phyloP scores from a whole-genome alignment of 768 basidiomycete genomes.

The Clavaria fumosa region DNA sequence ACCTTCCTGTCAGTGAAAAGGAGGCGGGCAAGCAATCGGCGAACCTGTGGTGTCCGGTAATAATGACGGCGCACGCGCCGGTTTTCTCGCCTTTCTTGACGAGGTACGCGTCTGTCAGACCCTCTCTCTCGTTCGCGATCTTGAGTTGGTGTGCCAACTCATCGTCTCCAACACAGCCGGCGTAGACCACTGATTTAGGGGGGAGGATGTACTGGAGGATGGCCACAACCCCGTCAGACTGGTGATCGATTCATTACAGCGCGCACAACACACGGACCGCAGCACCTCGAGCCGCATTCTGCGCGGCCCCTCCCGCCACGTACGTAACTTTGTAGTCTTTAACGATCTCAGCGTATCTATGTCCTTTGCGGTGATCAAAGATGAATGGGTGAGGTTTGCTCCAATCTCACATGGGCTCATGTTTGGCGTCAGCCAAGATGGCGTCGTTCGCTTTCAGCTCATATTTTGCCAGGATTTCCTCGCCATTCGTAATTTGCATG shows the following conservation, averaged over 20 bases:
- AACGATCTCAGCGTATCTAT: conserved; percentile 80
- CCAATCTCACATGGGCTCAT: conserved; percentile 58
- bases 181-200: conserved; percentile 75
- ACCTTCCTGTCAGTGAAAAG: no score
- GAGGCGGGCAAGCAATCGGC: no score
- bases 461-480: conserved; percentile 79
- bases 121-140: conserved; percentile 83
- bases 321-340: conserved; percentile 65
- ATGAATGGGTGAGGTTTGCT: conserved; percentile 3
- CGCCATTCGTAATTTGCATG: conserved; percentile 82
- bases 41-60: conserved; percentile 86
- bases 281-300: conserved; percentile 92
- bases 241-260: not conserved
- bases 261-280: conserved; percentile 47
- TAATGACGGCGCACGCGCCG: conserved; percentile 90
- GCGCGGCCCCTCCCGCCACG: conserved; percentile 93
- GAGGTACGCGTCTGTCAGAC: conserved; percentile 75
- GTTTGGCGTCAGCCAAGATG: conserved; percentile 84
- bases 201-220: conserved; percentile 77
- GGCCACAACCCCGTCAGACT: not conserved
- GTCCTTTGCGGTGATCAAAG: not conserved
- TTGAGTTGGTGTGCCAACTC: conserved; percentile 81
- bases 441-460: conserved; percentile 88
- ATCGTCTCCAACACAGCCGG: conserved; percentile 90
- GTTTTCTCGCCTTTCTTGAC: conserved; percentile 81